Evolutionary conservation across 306 rosid species (phyloP).

Genomic region (Pachyrhizus erosus): DNA sequence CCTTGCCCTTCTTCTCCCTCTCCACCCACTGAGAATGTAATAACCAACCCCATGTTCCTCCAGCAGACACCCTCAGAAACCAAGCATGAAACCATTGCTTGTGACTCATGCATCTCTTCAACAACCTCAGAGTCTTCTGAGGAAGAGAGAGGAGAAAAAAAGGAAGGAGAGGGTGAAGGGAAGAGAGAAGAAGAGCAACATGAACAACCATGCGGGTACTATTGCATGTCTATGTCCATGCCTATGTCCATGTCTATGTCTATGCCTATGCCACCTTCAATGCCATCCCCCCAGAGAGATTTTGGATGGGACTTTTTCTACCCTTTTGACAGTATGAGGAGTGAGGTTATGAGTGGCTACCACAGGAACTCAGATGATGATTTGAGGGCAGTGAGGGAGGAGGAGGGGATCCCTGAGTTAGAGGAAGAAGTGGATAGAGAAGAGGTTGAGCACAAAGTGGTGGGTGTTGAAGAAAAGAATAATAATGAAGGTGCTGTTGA

Average conservation of each 20-base stretch:
- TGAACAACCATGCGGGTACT: conserved; percentile 63
- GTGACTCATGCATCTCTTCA: conserved; percentile 62
- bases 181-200: conserved; percentile 43
- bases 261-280: conserved; percentile 60
- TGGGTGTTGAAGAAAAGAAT: conserved; percentile 51
- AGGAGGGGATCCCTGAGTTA: conserved; percentile 97
- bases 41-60: conserved; percentile 86
- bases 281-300: conserved; percentile 84
- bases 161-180: conserved; percentile 31
- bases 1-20: conserved; percentile 54
- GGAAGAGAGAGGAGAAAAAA: conserved; percentile 64
- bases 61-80: conserved; percentile 78
- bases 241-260: conserved; percentile 70
- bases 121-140: conserved; percentile 67
- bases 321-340: conserved; percentile 76
- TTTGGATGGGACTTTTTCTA: conserved; percentile 97
- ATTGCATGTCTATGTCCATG: conserved; percentile 83
- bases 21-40: conserved; percentile 58
- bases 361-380: conserved; percentile 72
- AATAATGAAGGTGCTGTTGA: conserved; percentile 36
- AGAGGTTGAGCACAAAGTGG: conserved; percentile 53
- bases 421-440: conserved; percentile 77
- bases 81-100: conserved; percentile 67
- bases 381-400: conserved; percentile 87
- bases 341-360: conserved; percentile 68